phyloP scores from a whole-genome alignment of 441 rosid genomes.

The Pelargonium myrrhifolium region DNA sequence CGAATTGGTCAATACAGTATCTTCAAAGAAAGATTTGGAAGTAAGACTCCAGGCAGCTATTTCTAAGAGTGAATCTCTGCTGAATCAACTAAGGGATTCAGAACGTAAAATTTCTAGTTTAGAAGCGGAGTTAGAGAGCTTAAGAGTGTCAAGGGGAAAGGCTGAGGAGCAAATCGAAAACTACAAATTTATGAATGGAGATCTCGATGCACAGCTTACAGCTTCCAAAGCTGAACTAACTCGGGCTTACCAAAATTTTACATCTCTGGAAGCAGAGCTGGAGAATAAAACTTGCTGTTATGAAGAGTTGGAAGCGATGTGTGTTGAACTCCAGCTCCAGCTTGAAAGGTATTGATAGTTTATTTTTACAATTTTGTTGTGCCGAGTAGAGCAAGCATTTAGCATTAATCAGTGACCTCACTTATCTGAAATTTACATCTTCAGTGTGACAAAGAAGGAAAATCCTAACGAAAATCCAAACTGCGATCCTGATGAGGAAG shows the following conservation, averaged over 20 bases:
- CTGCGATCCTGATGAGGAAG: slow-evolving; percentile 26
- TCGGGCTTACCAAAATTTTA: slow-evolving; percentile 52
- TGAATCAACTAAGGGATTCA: slow-evolving; percentile 36
- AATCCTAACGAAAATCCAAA: slow-evolving; percentile 37
- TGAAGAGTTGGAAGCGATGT: slow-evolving; percentile 77
- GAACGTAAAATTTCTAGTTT: background rate
- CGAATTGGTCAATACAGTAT: slow-evolving; percentile 31
- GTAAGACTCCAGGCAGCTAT: slow-evolving; percentile 29
- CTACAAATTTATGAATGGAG: slow-evolving; percentile 67
- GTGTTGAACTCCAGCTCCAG: slow-evolving; percentile 90
- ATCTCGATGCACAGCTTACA: slow-evolving; percentile 62
- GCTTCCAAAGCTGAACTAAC: slow-evolving; percentile 50
- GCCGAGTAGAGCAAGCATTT: background rate
- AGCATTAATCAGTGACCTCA: slow-evolving; percentile 4
- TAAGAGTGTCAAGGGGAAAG: slow-evolving; percentile 43
- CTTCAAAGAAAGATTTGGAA: slow-evolving; percentile 32
- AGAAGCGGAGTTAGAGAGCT: slow-evolving; percentile 13
- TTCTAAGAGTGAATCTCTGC: slow-evolving; percentile 31
- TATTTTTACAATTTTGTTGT: background rate
- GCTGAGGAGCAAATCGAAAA: slow-evolving; percentile 65
- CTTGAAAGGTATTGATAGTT: slow-evolving; percentile 53
- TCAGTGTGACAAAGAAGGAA: slow-evolving; percentile 56
- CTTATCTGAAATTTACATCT: slow-evolving; percentile 12
- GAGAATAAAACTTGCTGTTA: slow-evolving; percentile 70
- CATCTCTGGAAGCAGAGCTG: slow-evolving; percentile 77